Percentiles rank a stretch among this genome's conserved stretches.
Evolutionary conservation across 345 rosid species (phyloP).

Genomic region (Ceriops zippeliana): DNA sequence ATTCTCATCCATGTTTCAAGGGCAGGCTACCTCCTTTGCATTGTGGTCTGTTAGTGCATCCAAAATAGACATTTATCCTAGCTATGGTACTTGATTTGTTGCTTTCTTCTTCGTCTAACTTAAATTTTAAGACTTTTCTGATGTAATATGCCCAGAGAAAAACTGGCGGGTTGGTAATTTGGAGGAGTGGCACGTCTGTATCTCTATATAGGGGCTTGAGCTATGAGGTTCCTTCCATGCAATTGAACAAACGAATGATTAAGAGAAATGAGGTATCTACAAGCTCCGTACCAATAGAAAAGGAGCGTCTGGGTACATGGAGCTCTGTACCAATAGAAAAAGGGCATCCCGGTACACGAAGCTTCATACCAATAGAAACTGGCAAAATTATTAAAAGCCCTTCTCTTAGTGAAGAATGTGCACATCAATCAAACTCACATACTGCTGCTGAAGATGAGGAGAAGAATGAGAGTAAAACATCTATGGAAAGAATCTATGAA

Average conservation of each 20-base stretch:
- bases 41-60: neutral
- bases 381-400: slow-evolving; percentile 23
- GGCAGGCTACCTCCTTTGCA: neutral
- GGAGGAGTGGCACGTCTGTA: slow-evolving; percentile 89
- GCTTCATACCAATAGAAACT: slow-evolving; percentile 26
- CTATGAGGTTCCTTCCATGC: slow-evolving; percentile 49
- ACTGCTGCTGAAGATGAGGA: slow-evolving; percentile 15
- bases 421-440: slow-evolving; percentile 28
- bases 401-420: slow-evolving; percentile 24
- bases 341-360: neutral
- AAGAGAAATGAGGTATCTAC: slow-evolving; percentile 40
- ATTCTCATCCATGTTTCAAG: neutral
- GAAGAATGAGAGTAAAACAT: slow-evolving; percentile 27
- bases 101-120: slow-evolving; percentile 4
- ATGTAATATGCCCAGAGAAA: slow-evolving; percentile 50
- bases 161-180: slow-evolving; percentile 94
- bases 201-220: slow-evolving; percentile 71
- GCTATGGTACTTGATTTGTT: neutral
- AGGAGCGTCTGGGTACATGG: too few species aligned
- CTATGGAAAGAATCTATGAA: slow-evolving; percentile 56
- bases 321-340: slow-evolving; percentile 23
- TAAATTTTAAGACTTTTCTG: neutral
- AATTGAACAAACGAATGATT: slow-evolving; percentile 41
- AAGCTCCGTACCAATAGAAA: slow-evolving; percentile 23
- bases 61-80: neutral